Evolutionary conservation across 2,329 filamentous ascomycete genomes (phyloP).

Genomic region (Aspergillus melleus): DNA sequence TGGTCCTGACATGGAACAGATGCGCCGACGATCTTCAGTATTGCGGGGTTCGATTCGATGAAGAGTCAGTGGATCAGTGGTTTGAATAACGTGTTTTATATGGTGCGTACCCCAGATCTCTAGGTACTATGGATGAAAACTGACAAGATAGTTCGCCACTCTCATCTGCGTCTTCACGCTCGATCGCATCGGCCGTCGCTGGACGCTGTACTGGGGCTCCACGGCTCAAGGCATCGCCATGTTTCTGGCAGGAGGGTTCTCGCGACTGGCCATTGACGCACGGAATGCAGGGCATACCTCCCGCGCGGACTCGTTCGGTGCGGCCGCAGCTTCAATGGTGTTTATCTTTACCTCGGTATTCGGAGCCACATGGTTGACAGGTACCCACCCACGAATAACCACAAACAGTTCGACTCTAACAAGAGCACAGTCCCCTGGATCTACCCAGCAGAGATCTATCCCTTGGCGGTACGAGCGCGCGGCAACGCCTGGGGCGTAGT

Average conservation of each 20-base stretch:
- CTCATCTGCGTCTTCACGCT: slow-evolving; percentile 69
- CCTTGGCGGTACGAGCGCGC: slow-evolving; percentile 67
- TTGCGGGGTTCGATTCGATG: slow-evolving; percentile 62
- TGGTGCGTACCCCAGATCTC: slow-evolving; percentile 37
- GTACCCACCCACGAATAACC: slow-evolving; percentile 54
- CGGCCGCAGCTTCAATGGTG: slow-evolving; percentile 68
- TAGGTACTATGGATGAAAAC: neutral
- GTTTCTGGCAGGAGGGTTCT: slow-evolving; percentile 66
- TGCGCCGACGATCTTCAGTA: slow-evolving; percentile 60
- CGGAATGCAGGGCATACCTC: slow-evolving; percentile 46
- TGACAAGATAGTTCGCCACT: slow-evolving; percentile 56
- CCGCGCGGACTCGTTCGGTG: slow-evolving; percentile 56
- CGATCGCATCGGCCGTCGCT: slow-evolving; percentile 66
- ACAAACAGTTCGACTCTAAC: slow-evolving; percentile 52
- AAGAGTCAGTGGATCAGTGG: slow-evolving; percentile 67
- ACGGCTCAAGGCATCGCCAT: slow-evolving; percentile 65
- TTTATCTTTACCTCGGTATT: slow-evolving; percentile 68
- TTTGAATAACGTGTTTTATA: slow-evolving; percentile 57
- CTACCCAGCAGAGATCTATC: slow-evolving; percentile 73
- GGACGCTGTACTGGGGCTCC: slow-evolving; percentile 69
- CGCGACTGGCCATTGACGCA: slow-evolving; percentile 54
- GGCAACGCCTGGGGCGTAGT: slow-evolving; percentile 76
- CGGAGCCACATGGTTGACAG: slow-evolving; percentile 61
- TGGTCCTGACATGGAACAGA: slow-evolving; percentile 23
- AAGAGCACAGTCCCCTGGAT: slow-evolving; percentile 55